A percentile compares a stretch with the other conserved stretches of the same genome.
Conservation (phyloP, 129 eudicot species). For the Cynara cardunculus region DNA sequence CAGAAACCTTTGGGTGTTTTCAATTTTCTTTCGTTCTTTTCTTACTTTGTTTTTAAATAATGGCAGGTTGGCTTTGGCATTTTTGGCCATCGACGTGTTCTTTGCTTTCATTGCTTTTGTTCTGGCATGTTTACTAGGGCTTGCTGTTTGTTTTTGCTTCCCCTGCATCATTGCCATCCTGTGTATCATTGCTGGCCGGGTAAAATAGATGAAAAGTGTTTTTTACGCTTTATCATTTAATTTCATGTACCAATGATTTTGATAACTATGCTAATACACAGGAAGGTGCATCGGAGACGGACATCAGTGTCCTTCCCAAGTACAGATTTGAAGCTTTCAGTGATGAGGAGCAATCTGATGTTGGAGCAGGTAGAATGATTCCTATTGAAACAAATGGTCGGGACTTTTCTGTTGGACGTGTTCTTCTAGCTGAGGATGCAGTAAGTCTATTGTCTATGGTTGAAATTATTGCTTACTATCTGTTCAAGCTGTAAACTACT, state of each 20-base stretch:
- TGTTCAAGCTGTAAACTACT: not conserved
- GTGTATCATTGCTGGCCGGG: slow-evolving; percentile 64
- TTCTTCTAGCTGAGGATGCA: slow-evolving; percentile 56
- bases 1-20: not conserved
- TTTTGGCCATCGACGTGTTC: slow-evolving; percentile 78
- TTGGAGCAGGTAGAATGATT: slow-evolving; percentile 58
- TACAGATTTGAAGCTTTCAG: slow-evolving; percentile 44
- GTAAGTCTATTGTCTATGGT: slow-evolving; percentile 37
- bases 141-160: slow-evolving; percentile 79
- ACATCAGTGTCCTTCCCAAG: slow-evolving; percentile 54
- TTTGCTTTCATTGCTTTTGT: slow-evolving; percentile 64
- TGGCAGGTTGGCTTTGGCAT: slow-evolving; percentile 71
- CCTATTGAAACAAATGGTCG: slow-evolving; percentile 48
- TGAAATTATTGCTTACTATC: not conserved
- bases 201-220: slow-evolving; percentile 11
- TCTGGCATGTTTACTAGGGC: slow-evolving; percentile 57
- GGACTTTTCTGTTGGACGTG: slow-evolving; percentile 42
- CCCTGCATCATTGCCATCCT: slow-evolving; percentile 82
- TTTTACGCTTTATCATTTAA: not conserved
- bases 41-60: too few species aligned
- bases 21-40: not conserved
- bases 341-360: slow-evolving; percentile 32
- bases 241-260: not conserved
- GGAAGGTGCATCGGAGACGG: slow-evolving; percentile 82
- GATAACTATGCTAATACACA: slow-evolving; percentile 22